Percentiles rank a stretch among this genome's conserved stretches.
These are phyloP conservation scores for Blastocystis sp. DNA, from an alignment of 352 stramenopile genomes.

Conservation along the genomic window DNA sequence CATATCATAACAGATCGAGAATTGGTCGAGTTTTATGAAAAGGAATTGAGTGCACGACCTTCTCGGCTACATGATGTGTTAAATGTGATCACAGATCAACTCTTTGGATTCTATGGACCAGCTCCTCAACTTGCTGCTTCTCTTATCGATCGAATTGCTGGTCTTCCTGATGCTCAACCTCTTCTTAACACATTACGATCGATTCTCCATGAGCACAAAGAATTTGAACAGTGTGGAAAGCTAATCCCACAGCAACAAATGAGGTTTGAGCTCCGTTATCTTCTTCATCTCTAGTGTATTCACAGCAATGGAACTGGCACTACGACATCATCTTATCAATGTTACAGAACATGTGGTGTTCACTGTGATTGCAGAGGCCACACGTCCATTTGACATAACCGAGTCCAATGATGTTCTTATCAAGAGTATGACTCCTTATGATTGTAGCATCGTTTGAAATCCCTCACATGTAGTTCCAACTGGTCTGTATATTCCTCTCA, in stretches of 20 bases:
- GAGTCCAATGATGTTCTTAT: slow-evolving; percentile 9
- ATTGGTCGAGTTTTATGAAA: not conserved
- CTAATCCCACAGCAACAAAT: slow-evolving; percentile 32
- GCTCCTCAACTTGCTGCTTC: not conserved
- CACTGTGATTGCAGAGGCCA: not conserved
- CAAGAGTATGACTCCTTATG: not conserved
- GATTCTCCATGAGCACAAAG: not conserved
- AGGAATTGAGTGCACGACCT: not conserved
- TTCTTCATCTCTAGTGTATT: not conserved
- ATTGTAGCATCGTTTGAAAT: not conserved
- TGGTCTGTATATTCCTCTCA: slow-evolving; percentile 42
- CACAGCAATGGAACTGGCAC: slow-evolving; percentile 10
- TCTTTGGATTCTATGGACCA: slow-evolving; percentile 26
- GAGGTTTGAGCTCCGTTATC: not conserved
- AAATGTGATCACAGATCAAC: not conserved
- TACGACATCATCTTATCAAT: slow-evolving; percentile 22
- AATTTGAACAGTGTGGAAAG: slow-evolving; percentile 7
- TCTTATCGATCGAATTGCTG: not conserved
- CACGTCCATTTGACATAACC: not conserved
- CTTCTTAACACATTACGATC: not conserved
- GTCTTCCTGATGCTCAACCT: not conserved
- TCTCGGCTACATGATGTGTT: not conserved
- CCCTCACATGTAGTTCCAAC: not conserved
- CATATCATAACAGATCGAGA: not conserved
- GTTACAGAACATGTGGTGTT: not conserved